Evolutionary conservation across 345 rosid genomes (phyloP), one percentile per base, ranked within the genome.

Genomic region (Punica granatum): DNA sequence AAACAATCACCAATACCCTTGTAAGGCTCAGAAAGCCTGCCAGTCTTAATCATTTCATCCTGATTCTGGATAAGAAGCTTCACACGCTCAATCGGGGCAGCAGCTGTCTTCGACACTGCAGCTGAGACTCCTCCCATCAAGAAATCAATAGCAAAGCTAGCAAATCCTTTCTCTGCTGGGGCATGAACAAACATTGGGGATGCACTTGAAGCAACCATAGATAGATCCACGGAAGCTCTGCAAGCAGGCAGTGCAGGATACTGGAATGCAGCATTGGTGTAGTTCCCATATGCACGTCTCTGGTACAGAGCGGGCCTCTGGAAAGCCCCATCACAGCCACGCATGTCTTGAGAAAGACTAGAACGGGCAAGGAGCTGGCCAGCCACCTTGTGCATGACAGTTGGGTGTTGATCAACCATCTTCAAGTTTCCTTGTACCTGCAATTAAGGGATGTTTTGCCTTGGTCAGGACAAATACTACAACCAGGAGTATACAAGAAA

Each of bases 121-220:
- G 96, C 93, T 7, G 96, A 90, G 59, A 87, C 91, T 72, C 93
- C 96, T 54, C 91, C 96, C 96, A 88, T 90, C 26, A 90, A 84
- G 66, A 90, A 90, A 76, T 90, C 95, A 0, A 85, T 78, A 60
- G 87, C 80, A 86, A 83, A 90, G 73, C 83, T 31, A 4, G 82
- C 46, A 69, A 82, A 36, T n/a, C 90, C 96, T 85, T 84, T 87
- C 89, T 89, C 92, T 9, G 81, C 54, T 1, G 95, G 95, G 70
- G 95, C 85, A 65, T 81, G 89, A 10, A 82, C 84, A 69, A 77
- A 78, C 60, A 88, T 66, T 7, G 88, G 79, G 23, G 88, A 82
- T 14, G 82, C 78, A 54, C 75, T 67, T 19, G 88, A 69, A 31
- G 83, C 68, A 71, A 81, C 68, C 69, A 81, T 35, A 11, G 84